phyloP scores from a whole-genome alignment of 352 stramenopile genomes.

The Pythium phragmiticola region DNA sequence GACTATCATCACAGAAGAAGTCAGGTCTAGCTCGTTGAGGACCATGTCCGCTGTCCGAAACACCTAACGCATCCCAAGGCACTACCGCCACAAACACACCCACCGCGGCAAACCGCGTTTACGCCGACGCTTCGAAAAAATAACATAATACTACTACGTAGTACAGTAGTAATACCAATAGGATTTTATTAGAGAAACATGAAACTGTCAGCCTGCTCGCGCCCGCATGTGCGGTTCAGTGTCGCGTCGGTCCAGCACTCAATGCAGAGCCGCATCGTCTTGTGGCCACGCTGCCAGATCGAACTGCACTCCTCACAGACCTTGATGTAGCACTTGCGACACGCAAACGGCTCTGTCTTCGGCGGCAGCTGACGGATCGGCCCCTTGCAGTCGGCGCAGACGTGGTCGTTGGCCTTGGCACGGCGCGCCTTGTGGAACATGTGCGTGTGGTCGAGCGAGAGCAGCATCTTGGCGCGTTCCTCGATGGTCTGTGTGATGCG shows the following conservation, averaged over 20 bases:
- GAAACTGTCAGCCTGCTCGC: not conserved
- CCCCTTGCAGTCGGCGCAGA: constrained; percentile 13
- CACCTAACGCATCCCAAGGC: too few species aligned
- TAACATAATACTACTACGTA: too few species aligned
- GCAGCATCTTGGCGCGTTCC: constrained; percentile 23
- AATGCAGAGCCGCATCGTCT: constrained; percentile 25
- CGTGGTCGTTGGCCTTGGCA: not conserved
- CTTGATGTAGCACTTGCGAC: constrained; percentile 24
- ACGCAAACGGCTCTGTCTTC: constrained; percentile 13
- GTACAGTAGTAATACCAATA: too few species aligned
- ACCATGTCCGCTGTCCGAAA: too few species aligned
- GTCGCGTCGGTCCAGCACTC: constrained; percentile 28
- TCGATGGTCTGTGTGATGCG: constrained; percentile 21
- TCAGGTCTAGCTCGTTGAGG: too few species aligned
- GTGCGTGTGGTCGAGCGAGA: constrained; percentile 22
- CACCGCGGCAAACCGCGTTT: too few species aligned
- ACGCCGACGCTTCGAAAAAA: too few species aligned
- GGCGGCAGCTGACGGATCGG: constrained; percentile 2
- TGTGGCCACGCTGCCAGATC: constrained; percentile 22
- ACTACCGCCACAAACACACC: too few species aligned
- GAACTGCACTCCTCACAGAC: constrained; percentile 24
- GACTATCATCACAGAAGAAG: too few species aligned
- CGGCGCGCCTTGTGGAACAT: constrained; percentile 17
- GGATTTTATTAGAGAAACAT: not conserved
- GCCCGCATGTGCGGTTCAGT: constrained; percentile 10